These are phyloP conservation scores for Begonia masoniana DNA, from an alignment of 306 rosid species.

Conservation along the genomic window DNA sequence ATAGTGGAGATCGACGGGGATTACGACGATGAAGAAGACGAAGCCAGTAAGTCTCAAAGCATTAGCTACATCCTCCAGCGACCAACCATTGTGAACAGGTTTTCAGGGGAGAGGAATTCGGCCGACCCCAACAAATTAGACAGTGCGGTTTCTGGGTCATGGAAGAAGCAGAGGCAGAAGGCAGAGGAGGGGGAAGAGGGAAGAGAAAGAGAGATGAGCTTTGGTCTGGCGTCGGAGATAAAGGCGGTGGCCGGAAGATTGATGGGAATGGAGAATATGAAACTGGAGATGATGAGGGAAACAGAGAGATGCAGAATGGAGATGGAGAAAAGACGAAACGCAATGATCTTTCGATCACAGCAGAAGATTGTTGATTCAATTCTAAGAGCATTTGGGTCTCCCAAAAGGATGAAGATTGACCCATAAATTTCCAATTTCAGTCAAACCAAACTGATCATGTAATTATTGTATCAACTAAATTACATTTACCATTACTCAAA, in stretches of 20 bases:
- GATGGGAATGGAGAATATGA: slow-evolving; percentile 59
- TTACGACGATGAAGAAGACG: slow-evolving; percentile 2
- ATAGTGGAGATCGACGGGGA: slow-evolving; percentile 3
- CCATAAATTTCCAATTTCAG: slow-evolving; percentile 13
- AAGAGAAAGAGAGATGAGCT: slow-evolving; percentile 16
- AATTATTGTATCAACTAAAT: too few relatives aligned
- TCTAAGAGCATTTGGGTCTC: slow-evolving; percentile 38
- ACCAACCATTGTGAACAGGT: slow-evolving; percentile 12
- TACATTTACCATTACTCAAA: too few relatives aligned
- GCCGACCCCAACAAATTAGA: neutral
- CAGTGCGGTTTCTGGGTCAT: slow-evolving; percentile 9
- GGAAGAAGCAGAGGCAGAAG: slow-evolving; percentile 6
- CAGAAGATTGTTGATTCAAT: slow-evolving; percentile 63
- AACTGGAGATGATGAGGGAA: slow-evolving; percentile 73
- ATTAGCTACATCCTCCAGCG: slow-evolving; percentile 27
- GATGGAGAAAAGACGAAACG: slow-evolving; percentile 65
- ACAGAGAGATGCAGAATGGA: slow-evolving; percentile 57
- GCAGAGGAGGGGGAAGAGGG: neutral
- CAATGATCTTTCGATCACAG: slow-evolving; percentile 55
- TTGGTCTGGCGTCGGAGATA: slow-evolving; percentile 45
- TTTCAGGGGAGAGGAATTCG: neutral
- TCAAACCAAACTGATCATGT: too few relatives aligned
- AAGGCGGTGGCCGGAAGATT: slow-evolving; percentile 42
- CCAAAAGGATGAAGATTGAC: slow-evolving; percentile 25
- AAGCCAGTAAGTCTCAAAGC: slow-evolving; percentile 26